Evolutionary conservation across 306 rosid genomes (phyloP).

Genomic region (Castanea mollissima): DNA sequence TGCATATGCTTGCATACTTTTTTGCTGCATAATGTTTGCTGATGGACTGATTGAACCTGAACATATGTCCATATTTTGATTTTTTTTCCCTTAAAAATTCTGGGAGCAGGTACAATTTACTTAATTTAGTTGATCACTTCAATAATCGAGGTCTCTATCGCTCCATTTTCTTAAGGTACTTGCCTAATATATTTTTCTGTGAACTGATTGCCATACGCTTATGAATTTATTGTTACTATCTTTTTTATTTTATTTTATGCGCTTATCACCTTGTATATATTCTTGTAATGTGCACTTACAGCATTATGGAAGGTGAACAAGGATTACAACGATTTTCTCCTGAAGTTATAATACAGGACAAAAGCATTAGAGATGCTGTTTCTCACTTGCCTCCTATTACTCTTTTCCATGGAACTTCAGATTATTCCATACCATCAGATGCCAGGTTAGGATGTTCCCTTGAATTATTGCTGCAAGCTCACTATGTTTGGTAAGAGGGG

Average conservation of each 20-base stretch:
- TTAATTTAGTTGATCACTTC: slow-evolving; percentile 76
- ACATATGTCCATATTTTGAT: slow-evolving; percentile 16
- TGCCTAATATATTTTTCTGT: slow-evolving; percentile 16
- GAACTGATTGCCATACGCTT: neutral
- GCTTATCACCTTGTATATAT: neutral
- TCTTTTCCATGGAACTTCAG: slow-evolving; percentile 87
- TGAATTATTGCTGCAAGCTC: neutral
- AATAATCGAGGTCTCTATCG: slow-evolving; percentile 82
- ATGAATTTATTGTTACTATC: neutral
- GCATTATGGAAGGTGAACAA: slow-evolving; percentile 94
- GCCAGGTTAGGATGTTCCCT: slow-evolving; percentile 61
- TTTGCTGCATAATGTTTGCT: slow-evolving; percentile 18
- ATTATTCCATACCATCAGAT: slow-evolving; percentile 79
- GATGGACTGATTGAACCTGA: slow-evolving; percentile 20
- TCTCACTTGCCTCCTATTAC: slow-evolving; percentile 64
- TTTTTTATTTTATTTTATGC: neutral
- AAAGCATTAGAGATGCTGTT: slow-evolving; percentile 42
- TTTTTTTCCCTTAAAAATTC: slow-evolving; percentile 20
- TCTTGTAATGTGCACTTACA: slow-evolving; percentile 25
- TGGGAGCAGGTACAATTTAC: slow-evolving; percentile 71
- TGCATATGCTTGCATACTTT: neutral
- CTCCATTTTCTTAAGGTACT: slow-evolving; percentile 76
- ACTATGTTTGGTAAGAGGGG: neutral
- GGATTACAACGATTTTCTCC: slow-evolving; percentile 73
- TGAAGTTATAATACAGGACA: slow-evolving; percentile 61